Conservation (phyloP, 2,329 filamentous ascomycete species). For the Corniculantispora saksenae region DNA sequence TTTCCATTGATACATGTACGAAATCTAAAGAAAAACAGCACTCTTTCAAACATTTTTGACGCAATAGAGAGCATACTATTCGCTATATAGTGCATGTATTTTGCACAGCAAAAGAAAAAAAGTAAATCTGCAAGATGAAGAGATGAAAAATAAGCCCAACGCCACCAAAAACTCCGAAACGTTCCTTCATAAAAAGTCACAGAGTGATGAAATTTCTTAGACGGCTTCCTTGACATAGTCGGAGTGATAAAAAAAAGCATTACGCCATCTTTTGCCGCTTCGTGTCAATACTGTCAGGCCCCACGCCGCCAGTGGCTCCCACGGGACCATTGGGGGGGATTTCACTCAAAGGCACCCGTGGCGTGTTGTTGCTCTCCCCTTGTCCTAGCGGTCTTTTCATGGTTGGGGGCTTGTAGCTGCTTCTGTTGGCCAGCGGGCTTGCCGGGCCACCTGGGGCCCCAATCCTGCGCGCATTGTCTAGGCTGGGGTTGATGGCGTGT, state of each 20-base stretch:
- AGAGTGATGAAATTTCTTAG: not conserved
- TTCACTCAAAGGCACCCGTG: constrained; percentile 51
- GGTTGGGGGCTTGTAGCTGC: constrained; percentile 60
- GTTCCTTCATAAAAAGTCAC: not conserved
- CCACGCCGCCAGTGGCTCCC: constrained; percentile 25
- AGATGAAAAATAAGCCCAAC: not conserved
- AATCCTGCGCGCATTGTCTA: constrained; percentile 58
- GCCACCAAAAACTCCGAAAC: constrained; percentile 12
- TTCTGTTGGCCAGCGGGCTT: constrained; percentile 60
- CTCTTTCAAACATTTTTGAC: too few species aligned
- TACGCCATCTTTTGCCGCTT: constrained; percentile 55
- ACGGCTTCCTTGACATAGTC: not conserved
- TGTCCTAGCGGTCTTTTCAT: constrained; percentile 51
- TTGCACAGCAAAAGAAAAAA: constrained; percentile 5
- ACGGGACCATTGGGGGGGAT: constrained; percentile 45
- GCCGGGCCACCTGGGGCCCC: constrained; percentile 55
- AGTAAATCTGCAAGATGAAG: not conserved
- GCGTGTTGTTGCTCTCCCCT: constrained; percentile 26
- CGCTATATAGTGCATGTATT: constrained; percentile 2
- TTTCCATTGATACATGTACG: too few species aligned
- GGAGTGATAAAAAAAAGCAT: not conserved
- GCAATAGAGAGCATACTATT: not conserved
- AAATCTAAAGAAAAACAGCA: too few species aligned
- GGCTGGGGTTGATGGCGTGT: constrained; percentile 52
- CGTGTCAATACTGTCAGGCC: constrained; percentile 39